These are phyloP conservation scores for Choiromyces venosus DNA, from an alignment of 495 filamentous ascomycete genomes.

Conservation along the genomic window DNA sequence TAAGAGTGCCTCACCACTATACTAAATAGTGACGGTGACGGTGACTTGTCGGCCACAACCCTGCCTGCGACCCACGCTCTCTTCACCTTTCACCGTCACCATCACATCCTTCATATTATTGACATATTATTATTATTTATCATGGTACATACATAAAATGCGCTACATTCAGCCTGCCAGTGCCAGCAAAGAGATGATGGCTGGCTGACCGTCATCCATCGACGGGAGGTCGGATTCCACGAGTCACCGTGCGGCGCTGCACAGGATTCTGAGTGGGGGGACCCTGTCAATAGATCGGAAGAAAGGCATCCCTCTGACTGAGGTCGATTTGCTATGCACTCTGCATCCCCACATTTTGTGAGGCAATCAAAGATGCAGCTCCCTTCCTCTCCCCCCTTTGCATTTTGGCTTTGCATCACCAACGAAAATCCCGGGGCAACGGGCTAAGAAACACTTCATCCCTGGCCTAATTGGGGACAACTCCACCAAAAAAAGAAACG, in stretches of 20 bases:
- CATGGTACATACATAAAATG: neutral
- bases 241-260: constrained; percentile 9
- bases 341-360: constrained; percentile 23
- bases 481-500: constrained; percentile 30
- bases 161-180: neutral
- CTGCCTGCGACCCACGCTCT: neutral
- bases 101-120: neutral
- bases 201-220: constrained; percentile 4
- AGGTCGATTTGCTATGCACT: constrained; percentile 24
- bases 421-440: constrained; percentile 25
- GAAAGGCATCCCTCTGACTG: constrained; percentile 16
- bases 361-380: constrained; percentile 12
- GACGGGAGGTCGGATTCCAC: constrained; percentile 14
- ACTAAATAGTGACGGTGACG: neutral
- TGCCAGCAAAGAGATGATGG: constrained; percentile 13
- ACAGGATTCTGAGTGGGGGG: constrained; percentile 21
- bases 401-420: constrained; percentile 5
- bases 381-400: neutral
- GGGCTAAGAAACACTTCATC: constrained; percentile 17
- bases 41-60: neutral
- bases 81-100: neutral
- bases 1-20: neutral
- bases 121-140: neutral
- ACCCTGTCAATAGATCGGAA: constrained; percentile 26
- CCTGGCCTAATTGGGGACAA: constrained; percentile 16